Base-by-base conservation (phyloP, 306 rosid genomes). In the Leucaena leucocephala region DNA sequence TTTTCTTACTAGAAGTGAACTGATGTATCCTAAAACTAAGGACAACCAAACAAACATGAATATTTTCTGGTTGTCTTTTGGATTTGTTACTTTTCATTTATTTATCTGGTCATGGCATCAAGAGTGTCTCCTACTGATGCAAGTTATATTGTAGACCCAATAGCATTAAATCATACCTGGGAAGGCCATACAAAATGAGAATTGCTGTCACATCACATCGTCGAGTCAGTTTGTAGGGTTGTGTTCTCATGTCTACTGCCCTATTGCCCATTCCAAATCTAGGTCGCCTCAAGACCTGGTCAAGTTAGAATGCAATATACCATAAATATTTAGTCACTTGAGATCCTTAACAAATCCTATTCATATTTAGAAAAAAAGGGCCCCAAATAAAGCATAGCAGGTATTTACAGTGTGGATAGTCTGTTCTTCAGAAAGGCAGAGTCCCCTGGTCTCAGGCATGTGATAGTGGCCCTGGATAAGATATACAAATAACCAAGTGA, bases 121-220 rank as follows among this genome's bases (percentile, higher is more conserved):
- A 39, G 48, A 39, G 46, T n/a, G 2, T 9, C 34, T 2, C 49
- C 71, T 39, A 67, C 17, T 17, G 54, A 68, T 21, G 3, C 7
- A 68, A 68, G 35, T 68, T 68, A 34, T 44, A 10, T 68, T 66
- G 8, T 67, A 11, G 54, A 44, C 10, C 49, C 36, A 80, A 78
- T 15, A 54, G 39, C 76, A 46, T 11, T 15, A 38, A 49, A 57
- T 83, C 73, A 43, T 68, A 96, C 99, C 99, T 96, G 79, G 99
- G 99, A 74, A 96, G 97, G 61, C 99, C 99, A 72, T 87, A 90
- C 83, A 96, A 81, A 75, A 96, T 86, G 67, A 96, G 93, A 81
- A 96, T 96, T 75, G 99, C 99, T 2, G 99, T 96, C 74, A 96
- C 99, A 82, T 96, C 99, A 55, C 99, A 96, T 72, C 82, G 92